A percentile compares a stretch with the other conserved stretches of the same genome.
These are phyloP conservation scores for Cyberlindnera saturnus DNA, from an alignment of 805 yeast species.

Conservation along the genomic window DNA sequence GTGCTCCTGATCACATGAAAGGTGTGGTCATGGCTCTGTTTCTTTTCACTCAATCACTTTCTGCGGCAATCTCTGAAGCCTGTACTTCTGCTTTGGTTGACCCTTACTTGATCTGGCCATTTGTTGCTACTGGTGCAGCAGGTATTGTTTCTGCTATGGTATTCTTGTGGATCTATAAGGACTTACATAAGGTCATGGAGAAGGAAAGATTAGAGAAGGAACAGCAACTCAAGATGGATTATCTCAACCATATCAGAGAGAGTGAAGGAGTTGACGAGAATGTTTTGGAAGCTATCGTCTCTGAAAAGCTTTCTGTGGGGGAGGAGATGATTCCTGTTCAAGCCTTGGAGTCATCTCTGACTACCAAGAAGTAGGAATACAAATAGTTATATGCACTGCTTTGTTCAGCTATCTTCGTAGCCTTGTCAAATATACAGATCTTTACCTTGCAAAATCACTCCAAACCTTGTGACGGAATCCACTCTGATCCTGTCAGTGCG, in stretches of 20 bases:
- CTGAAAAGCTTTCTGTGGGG: background rate
- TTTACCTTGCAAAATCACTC: conserved; percentile 12
- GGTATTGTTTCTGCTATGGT: conserved; percentile 51
- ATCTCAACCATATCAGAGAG: conserved; percentile 3
- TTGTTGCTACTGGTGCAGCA: conserved; percentile 56
- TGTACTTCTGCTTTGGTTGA: conserved; percentile 61
- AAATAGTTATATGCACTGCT: background rate
- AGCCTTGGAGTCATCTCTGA: too few relatives aligned
- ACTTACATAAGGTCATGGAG: conserved; percentile 18
- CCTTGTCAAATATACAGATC: conserved; percentile 13
- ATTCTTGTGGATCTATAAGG: conserved; percentile 35
- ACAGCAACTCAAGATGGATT: conserved; percentile 9
- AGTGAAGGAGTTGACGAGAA: conserved; percentile 1
- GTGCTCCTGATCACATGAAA: conserved; percentile 60
- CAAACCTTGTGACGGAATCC: conserved; percentile 19
- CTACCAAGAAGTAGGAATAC: too few relatives aligned
- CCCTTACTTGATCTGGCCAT: conserved; percentile 68
- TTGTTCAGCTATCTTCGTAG: background rate
- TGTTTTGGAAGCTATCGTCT: conserved; percentile 3
- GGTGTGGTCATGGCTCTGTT: conserved; percentile 44
- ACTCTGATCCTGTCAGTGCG: conserved; percentile 16
- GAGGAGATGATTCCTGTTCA: background rate
- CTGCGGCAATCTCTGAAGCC: conserved; percentile 73
- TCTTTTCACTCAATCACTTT: conserved; percentile 65
- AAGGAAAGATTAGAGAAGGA: conserved; percentile 16